Evolutionary conservation across 371 early-diverging fungal species (phyloP).

Genomic region (Apophysomyces ossiformis): DNA sequence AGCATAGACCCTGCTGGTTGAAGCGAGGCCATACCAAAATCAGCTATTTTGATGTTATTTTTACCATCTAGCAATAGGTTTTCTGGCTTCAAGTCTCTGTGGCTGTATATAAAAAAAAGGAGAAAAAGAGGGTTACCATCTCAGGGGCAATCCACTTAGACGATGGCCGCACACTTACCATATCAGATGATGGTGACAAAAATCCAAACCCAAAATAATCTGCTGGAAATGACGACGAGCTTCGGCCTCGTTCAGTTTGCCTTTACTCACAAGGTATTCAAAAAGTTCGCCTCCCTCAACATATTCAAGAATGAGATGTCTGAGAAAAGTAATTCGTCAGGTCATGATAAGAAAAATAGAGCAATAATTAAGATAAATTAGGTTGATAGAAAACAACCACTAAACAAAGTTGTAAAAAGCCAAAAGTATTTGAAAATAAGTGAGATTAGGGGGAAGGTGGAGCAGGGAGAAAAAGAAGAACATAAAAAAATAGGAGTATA

Average conservation of each 20-base stretch:
- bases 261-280: constrained; percentile 55
- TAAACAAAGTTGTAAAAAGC: background rate
- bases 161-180: constrained; percentile 30
- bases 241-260: constrained; percentile 70
- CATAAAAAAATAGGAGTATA: constrained; percentile 7
- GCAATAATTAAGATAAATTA: background rate
- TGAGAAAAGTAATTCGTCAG: constrained; percentile 10
- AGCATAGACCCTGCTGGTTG: constrained; percentile 75
- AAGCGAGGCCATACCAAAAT: constrained; percentile 86
- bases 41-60: constrained; percentile 82
- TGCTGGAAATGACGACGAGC: constrained; percentile 95
- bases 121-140: background rate
- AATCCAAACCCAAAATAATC: constrained; percentile 93
- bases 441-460: constrained; percentile 6
- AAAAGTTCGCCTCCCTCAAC: constrained; percentile 58
- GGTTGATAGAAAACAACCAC: background rate
- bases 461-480: background rate
- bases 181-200: constrained; percentile 78
- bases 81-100: constrained; percentile 97
- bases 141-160: background rate
- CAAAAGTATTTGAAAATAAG: constrained; percentile 5
- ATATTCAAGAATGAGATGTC: constrained; percentile 52
- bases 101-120: constrained; percentile 54
- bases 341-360: background rate
- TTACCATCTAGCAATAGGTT: constrained; percentile 90